Evolutionary conservation across 148 eudicot genomes (phyloP).

Genomic region (Silene uniflora): DNA sequence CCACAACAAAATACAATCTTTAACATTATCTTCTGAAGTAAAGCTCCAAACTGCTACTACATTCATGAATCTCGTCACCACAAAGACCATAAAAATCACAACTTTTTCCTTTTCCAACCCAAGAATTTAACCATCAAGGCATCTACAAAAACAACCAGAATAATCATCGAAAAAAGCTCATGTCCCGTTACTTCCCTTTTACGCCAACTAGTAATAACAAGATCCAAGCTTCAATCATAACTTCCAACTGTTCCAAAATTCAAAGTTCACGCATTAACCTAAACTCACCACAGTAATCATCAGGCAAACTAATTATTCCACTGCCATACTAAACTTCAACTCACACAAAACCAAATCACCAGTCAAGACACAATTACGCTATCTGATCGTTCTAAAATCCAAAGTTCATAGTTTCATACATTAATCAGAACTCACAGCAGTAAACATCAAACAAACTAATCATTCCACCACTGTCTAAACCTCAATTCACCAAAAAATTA

Average conservation of each 20-base stretch:
- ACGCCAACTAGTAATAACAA: not conserved
- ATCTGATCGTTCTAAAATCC: not conserved
- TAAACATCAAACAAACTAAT: too few relatives aligned
- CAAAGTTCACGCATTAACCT: not conserved
- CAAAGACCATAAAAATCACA: not conserved
- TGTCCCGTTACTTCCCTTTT: not conserved
- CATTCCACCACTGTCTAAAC: too few relatives aligned
- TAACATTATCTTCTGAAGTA: not conserved
- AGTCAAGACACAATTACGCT: not conserved
- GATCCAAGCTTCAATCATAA: not conserved
- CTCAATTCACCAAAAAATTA: too few relatives aligned
- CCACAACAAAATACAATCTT: slow-evolving; percentile 5
- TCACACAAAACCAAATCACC: not conserved
- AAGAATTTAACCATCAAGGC: too few relatives aligned
- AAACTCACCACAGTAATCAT: not conserved
- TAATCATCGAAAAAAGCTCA: not conserved
- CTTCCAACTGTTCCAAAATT: not conserved
- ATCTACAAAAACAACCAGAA: not conserved
- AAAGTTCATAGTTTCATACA: not conserved
- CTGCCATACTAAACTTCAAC: not conserved
- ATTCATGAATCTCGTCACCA: not conserved
- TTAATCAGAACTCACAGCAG: too few relatives aligned
- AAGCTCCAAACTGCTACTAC: not conserved
- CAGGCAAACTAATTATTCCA: not conserved
- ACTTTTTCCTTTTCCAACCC: not conserved